Percentiles rank a stretch among this genome's conserved stretches.
phyloP scores from a whole-genome alignment of 2,329 filamentous ascomycete genomes.

The Curvularia verruculosa region DNA sequence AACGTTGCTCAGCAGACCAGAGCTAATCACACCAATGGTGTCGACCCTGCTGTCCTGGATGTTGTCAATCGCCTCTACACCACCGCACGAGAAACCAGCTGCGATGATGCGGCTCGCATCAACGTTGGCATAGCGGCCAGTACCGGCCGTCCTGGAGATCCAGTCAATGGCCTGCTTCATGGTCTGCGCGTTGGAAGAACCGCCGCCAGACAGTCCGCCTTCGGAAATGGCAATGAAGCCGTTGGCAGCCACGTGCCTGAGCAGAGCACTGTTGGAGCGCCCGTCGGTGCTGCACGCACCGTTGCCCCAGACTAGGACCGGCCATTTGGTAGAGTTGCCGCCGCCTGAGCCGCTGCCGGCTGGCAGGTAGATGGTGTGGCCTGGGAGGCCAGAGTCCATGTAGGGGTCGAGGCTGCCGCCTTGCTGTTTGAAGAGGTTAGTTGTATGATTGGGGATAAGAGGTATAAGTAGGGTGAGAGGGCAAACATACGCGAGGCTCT shows the following conservation, averaged over 20 bases:
- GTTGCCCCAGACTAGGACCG: constrained; percentile 35
- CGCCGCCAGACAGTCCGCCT: constrained; percentile 19
- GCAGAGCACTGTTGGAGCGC: constrained; percentile 16
- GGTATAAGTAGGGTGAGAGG: neutral
- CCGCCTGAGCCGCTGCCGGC: neutral
- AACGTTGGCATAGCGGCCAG: constrained; percentile 25
- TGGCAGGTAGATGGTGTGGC: constrained; percentile 27
- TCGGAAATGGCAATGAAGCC: constrained; percentile 29
- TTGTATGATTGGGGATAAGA: neutral
- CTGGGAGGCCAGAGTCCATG: constrained; percentile 14
- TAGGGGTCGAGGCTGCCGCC: constrained; percentile 7
- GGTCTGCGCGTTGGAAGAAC: constrained; percentile 11
- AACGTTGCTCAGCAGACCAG: constrained; percentile 20
- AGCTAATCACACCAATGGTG: constrained; percentile 23
- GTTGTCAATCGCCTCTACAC: constrained; percentile 23
- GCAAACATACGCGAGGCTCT: neutral
- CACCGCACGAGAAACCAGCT: constrained; percentile 25
- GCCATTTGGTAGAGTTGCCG: constrained; percentile 16
- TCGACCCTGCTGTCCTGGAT: constrained; percentile 22
- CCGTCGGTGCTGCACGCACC: constrained; percentile 30
- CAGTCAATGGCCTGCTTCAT: constrained; percentile 26
- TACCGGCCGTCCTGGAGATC: constrained; percentile 19
- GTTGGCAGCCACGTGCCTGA: constrained; percentile 17
- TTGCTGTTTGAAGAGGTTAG: neutral
- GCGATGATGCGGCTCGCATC: constrained; percentile 26